phyloP scores from a whole-genome alignment of 2,329 filamentous ascomycete genomes.

The Pseudogymnoascus sp. region DNA sequence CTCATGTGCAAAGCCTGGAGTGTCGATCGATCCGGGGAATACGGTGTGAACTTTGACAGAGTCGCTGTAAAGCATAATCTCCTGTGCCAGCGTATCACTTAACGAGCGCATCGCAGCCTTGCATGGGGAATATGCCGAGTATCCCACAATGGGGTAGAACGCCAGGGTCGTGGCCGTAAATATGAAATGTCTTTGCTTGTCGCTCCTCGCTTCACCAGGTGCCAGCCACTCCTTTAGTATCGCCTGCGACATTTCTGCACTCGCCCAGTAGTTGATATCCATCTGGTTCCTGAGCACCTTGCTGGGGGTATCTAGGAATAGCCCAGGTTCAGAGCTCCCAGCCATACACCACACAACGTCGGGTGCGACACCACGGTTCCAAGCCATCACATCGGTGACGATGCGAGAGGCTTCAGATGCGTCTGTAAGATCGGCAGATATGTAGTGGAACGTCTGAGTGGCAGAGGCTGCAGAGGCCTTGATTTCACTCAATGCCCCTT shows the following conservation, averaged over 20 bases:
- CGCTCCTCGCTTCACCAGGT: conserved; percentile 37
- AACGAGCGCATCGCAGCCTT: conserved; percentile 81
- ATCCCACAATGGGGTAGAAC: conserved; percentile 72
- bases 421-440: conserved; percentile 73
- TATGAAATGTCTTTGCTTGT: conserved; percentile 66
- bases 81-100: conserved; percentile 74
- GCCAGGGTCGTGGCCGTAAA: conserved; percentile 75
- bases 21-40: conserved; percentile 75
- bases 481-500: conserved; percentile 59
- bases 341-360: conserved; percentile 92
- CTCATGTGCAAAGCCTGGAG: conserved; percentile 68
- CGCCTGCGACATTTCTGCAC: conserved; percentile 77
- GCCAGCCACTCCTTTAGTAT: conserved; percentile 68
- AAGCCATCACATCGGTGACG: conserved; percentile 62
- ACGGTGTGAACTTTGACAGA: conserved; percentile 75
- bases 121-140: conserved; percentile 72
- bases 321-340: conserved; percentile 62
- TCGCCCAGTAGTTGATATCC: conserved; percentile 88
- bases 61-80: conserved; percentile 79
- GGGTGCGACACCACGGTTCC: conserved; percentile 67
- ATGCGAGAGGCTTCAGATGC: conserved; percentile 62
- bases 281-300: conserved; percentile 66
- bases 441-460: conserved; percentile 72
- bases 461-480: conserved; percentile 57
- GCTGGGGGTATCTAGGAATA: conserved; percentile 69